These are phyloP conservation scores for Daldinia decipiens DNA, from an alignment of 495 filamentous ascomycete genomes.

Conservation along the genomic window DNA sequence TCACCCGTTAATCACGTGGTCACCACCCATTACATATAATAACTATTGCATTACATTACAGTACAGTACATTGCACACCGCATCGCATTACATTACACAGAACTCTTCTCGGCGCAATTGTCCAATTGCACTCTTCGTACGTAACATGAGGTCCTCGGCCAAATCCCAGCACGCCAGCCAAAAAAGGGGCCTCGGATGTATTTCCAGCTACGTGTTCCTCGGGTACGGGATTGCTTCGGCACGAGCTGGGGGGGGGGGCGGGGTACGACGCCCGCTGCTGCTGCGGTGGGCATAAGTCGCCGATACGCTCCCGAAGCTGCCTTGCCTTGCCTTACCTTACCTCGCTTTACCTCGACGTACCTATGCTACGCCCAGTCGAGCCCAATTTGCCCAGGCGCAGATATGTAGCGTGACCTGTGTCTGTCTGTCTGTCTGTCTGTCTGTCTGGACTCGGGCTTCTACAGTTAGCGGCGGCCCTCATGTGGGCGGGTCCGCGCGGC, in stretches of 20 bases:
- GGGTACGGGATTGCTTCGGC: not conserved
- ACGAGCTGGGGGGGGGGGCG: not conserved
- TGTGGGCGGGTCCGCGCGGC: not conserved
- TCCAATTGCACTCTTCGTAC: not conserved
- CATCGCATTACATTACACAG: not conserved
- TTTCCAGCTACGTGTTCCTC: not conserved
- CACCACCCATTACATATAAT: not conserved
- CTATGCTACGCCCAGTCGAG: no score
- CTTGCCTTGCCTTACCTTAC: not conserved
- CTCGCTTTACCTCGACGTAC: not conserved
- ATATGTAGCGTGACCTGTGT: no score
- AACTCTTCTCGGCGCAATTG: not conserved
- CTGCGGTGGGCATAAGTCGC: not conserved
- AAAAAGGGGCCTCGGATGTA: not conserved
- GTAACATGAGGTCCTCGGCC: not conserved
- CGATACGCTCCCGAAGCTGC: not conserved
- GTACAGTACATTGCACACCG: not conserved
- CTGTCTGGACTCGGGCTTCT: not conserved
- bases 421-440: no score
- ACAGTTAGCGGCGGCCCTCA: not conserved
- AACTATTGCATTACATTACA: not conserved
- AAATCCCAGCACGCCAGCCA: not conserved
- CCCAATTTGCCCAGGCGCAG: no score
- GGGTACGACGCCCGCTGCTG: not conserved
- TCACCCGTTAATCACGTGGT: not conserved